Percentiles rank a stretch among this genome's conserved stretches.
Evolutionary conservation across 2,329 filamentous ascomycete species (phyloP).

Genomic region (Raffaelea ambrosiae): DNA sequence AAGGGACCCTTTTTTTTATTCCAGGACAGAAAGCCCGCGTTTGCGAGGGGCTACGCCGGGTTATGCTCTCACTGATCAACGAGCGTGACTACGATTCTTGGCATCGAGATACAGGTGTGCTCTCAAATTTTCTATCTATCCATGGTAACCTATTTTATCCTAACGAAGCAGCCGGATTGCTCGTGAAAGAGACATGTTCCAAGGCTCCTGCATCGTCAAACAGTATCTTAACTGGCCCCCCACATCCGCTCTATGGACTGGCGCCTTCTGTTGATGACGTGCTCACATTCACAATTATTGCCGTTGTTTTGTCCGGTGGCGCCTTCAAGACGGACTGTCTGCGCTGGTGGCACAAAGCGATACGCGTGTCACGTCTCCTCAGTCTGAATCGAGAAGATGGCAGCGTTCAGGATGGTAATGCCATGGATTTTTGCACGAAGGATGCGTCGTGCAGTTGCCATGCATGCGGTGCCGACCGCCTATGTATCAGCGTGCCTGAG

Average conservation of each 20-base stretch:
- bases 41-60: slow-evolving; percentile 27
- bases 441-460: neutral
- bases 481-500: slow-evolving; percentile 21
- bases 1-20: slow-evolving; percentile 31
- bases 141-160: too few relatives aligned
- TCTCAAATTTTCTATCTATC: too few relatives aligned
- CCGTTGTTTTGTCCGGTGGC: slow-evolving; percentile 35
- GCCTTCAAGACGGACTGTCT: slow-evolving; percentile 40
- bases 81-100: slow-evolving; percentile 27
- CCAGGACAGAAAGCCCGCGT: slow-evolving; percentile 31
- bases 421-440: neutral
- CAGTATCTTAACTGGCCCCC: too few relatives aligned
- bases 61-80: slow-evolving; percentile 24
- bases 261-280: slow-evolving; percentile 31
- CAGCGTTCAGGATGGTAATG: neutral
- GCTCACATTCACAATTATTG: slow-evolving; percentile 34
- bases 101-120: slow-evolving; percentile 26
- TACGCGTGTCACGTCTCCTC: slow-evolving; percentile 27
- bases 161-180: too few relatives aligned
- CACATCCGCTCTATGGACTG: too few relatives aligned
- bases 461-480: neutral
- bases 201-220: too few relatives aligned
- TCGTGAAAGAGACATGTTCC: too few relatives aligned
- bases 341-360: slow-evolving; percentile 38
- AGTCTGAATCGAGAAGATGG: slow-evolving; percentile 31